These are phyloP conservation scores for Pyrenophora graminea DNA, from an alignment of 2,329 filamentous ascomycete genomes.

Conservation along the genomic window DNA sequence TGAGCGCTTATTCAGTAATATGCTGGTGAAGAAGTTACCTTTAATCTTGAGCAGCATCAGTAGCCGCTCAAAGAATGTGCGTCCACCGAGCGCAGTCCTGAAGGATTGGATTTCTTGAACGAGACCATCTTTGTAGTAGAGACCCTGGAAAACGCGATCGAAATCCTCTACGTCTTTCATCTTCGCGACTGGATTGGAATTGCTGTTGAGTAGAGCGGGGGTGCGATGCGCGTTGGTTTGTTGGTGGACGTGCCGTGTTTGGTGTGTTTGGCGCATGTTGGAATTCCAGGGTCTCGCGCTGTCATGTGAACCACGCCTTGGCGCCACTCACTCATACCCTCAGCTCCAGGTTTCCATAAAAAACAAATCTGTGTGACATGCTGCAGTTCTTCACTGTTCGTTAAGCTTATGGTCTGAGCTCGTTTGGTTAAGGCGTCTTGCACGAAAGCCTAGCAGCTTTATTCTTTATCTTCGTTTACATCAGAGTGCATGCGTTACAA, in stretches of 20 bases:
- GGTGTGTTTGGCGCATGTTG: constrained; percentile 12
- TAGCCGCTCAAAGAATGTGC: constrained; percentile 79
- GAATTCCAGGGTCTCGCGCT: constrained; percentile 12
- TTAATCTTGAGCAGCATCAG: constrained; percentile 72
- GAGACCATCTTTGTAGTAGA: constrained; percentile 32
- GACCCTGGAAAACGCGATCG: constrained; percentile 64
- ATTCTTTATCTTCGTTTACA: too few relatives aligned
- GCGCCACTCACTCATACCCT: background rate
- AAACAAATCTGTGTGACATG: too few relatives aligned
- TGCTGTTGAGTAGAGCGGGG: constrained; percentile 2
- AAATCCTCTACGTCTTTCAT: constrained; percentile 72
- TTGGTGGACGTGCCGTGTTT: constrained; percentile 18
- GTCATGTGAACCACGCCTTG: constrained; percentile 16
- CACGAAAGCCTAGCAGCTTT: too few relatives aligned
- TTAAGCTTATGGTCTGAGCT: too few relatives aligned
- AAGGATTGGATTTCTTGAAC: constrained; percentile 65
- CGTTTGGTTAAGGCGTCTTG: too few relatives aligned
- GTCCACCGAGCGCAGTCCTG: constrained; percentile 69
- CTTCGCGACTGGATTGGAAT: background rate
- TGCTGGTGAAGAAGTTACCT: constrained; percentile 53
- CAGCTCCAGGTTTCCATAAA: too few relatives aligned
- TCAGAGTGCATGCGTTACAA: too few relatives aligned
- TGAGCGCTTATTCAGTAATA: background rate
- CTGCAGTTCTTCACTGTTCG: too few relatives aligned
- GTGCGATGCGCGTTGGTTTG: constrained; percentile 12